These are phyloP conservation scores for Bombardia bombarda DNA, from an alignment of 495 filamentous ascomycete species.

Conservation along the genomic window DNA sequence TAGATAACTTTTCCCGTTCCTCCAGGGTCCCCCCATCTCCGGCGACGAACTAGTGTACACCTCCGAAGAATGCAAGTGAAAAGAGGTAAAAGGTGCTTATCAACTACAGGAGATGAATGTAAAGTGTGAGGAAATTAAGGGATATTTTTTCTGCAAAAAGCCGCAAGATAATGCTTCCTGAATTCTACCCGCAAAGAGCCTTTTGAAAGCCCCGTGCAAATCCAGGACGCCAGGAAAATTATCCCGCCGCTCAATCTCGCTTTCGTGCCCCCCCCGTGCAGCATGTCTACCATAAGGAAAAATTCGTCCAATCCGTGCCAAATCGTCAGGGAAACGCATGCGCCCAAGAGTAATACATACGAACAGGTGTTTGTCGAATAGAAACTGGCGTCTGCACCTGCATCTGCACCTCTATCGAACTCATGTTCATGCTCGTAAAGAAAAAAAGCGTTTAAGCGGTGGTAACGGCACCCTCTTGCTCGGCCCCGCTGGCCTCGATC, in stretches of 20 bases:
- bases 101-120: slow-evolving; percentile 19
- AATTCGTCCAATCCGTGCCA: slow-evolving; percentile 25
- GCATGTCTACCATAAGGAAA: slow-evolving; percentile 22
- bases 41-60: slow-evolving; percentile 32
- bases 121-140: slow-evolving; percentile 25
- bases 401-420: slow-evolving; percentile 16
- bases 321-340: slow-evolving; percentile 25
- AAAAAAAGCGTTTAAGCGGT: slow-evolving; percentile 16
- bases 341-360: slow-evolving; percentile 28
- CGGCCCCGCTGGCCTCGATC: slow-evolving; percentile 27
- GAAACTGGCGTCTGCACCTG: slow-evolving; percentile 17
- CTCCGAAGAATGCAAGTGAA: slow-evolving; percentile 25
- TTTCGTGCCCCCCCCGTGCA: slow-evolving; percentile 14
- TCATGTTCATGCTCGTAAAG: slow-evolving; percentile 19
- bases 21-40: slow-evolving; percentile 21
- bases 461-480: slow-evolving; percentile 26
- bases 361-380: slow-evolving; percentile 21
- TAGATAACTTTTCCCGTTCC: slow-evolving; percentile 31
- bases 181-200: slow-evolving; percentile 21
- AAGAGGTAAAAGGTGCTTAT: slow-evolving; percentile 20
- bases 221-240: slow-evolving; percentile 26
- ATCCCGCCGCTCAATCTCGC: slow-evolving; percentile 22
- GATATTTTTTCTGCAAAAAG: slow-evolving; percentile 21
- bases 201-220: slow-evolving; percentile 18
- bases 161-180: slow-evolving; percentile 23